Conservation (phyloP, 345 rosid species). For the Lenwebbia sp. region DNA sequence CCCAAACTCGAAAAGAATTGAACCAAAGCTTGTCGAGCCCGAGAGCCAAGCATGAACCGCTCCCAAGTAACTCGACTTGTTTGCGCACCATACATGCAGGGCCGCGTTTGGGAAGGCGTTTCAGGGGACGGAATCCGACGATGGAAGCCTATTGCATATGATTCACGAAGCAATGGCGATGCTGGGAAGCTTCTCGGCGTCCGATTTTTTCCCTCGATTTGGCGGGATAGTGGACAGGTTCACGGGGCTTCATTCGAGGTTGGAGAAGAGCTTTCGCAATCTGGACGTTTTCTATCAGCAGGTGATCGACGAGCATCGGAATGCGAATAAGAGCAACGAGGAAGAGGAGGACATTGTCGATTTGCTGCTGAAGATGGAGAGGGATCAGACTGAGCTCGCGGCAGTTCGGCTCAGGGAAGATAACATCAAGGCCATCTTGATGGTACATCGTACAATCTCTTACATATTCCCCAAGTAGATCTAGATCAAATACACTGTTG, state of each 20-base stretch:
- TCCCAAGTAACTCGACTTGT: not conserved
- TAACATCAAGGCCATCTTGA: constrained; percentile 5
- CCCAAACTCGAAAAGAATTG: not conserved
- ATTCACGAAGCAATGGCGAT: not conserved
- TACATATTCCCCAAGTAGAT: not conserved
- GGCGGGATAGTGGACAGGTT: constrained; percentile 16
- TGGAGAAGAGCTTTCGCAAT: constrained; percentile 1
- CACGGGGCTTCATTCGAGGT: not conserved
- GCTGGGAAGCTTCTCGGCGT: constrained; percentile 1
- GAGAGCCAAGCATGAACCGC: not conserved
- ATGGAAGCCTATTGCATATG: not conserved
- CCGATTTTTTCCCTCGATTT: constrained; percentile 9
- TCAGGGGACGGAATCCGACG: constrained; percentile 3
- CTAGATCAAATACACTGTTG: not conserved
- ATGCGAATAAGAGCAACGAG: not conserved
- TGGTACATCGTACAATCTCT: not conserved
- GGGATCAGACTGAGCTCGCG: not conserved
- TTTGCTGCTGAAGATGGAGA: constrained; percentile 6
- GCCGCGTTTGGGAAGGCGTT: constrained; percentile 18
- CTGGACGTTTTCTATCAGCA: constrained; percentile 4
- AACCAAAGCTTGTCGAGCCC: not conserved
- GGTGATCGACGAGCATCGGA: constrained; percentile 3
- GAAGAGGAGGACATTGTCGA: constrained; percentile 11
- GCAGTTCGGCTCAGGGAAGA: not conserved
- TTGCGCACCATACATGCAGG: not conserved